Conservation (phyloP, 106 monocot species). For the Acorus gramineus region DNA sequence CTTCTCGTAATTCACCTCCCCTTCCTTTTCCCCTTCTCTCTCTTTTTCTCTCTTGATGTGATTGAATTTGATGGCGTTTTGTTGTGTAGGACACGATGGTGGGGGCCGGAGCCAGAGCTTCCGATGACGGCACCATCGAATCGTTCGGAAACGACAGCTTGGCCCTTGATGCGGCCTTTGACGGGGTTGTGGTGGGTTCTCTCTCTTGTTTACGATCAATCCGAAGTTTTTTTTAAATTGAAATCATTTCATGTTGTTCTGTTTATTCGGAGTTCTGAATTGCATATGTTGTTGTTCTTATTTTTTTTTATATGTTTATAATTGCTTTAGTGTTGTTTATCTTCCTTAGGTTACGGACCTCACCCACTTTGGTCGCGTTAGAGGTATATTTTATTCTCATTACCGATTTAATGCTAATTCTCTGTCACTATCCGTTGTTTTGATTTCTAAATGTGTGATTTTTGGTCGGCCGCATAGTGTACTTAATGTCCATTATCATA, state of each 20-base stretch:
- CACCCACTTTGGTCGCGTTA: neutral
- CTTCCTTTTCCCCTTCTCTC: too few relatives aligned
- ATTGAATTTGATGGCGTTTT: too few relatives aligned
- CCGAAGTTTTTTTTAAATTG: neutral
- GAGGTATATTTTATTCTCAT: neutral
- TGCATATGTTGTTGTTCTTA: neutral
- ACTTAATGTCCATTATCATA: too few relatives aligned
- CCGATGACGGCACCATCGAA: neutral
- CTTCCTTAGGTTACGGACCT: conserved; percentile 1
- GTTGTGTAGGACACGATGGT: neutral
- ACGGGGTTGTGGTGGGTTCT: neutral
- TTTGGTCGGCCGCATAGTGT: conserved; percentile 1
- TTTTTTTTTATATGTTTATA: neutral
- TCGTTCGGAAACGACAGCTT: neutral
- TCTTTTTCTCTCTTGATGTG: too few relatives aligned
- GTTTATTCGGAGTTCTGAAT: neutral
- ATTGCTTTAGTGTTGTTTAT: neutral
- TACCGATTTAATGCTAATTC: neutral
- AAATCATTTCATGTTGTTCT: neutral
- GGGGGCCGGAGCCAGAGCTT: neutral
- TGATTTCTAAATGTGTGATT: neutral
- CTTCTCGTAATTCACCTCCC: too few relatives aligned
- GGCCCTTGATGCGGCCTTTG: neutral
- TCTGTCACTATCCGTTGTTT: neutral
- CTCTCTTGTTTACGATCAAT: neutral